Base-by-base conservation (phyloP, 176 grass and related monocot genomes). In the Saccharum spontaneum region DNA sequence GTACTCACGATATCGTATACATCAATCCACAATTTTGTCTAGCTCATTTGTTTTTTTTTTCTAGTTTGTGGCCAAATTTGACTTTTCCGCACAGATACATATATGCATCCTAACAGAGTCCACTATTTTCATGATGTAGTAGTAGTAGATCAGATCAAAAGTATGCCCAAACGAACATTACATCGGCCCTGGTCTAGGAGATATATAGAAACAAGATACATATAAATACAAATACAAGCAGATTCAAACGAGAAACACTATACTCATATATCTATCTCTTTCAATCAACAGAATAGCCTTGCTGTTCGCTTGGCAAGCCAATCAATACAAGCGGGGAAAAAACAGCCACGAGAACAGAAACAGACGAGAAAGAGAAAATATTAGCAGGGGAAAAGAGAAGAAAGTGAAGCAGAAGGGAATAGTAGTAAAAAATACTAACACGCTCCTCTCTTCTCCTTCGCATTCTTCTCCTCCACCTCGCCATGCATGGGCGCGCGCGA, bases 341-440 rank as follows among this genome's bases (percentile, higher is more conserved):
- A 64, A 69, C 20, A 46, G 14, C n/a, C 24, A 74, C 14, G 8
- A 50, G 44, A 31, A 74, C 17, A 31, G 26, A 50, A 31, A 74
- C 17, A 31, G 26, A 50, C 44, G 7, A 74, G 20, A 28, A 28
- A 28, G 28, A 28, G 28, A 28, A 28, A 67, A 22, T 36, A 28
- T 7, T 0, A 41, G 59, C n/a, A 26, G 34, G 73, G 65, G 4
- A 12, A 75, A 81, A 71, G 72, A 92, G 87, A 92, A 92, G 87
- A 89, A 89, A 50, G 90, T 72, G 79, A 89, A 92, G 90, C 87
- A 92, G 87, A 92, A 87, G 87, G 76, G 84, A 88, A 73, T n/a
- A 80, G 49, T 57, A 24, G 59, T 61, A 61, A 61, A 61, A 43
- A 12, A 75, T 80, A 82, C 41, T 67, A 67, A 67, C 15, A 63